Conservation (phyloP, 2,329 filamentous ascomycete genomes). For the Penicillium sp. region DNA sequence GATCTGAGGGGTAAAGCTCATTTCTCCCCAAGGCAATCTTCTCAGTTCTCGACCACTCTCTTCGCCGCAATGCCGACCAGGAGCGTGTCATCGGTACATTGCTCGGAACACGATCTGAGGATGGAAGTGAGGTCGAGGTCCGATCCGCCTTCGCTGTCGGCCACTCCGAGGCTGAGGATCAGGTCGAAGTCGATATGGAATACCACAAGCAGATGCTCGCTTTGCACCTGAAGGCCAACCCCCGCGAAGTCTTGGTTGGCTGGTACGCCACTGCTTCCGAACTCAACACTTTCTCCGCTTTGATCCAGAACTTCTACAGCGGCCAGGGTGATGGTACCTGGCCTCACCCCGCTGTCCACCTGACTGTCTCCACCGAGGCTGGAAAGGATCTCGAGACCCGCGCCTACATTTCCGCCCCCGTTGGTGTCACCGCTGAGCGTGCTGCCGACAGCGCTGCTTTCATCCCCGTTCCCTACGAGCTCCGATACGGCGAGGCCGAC, state of each 20-base stretch:
- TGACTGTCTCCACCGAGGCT: slow-evolving; percentile 88
- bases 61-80: slow-evolving; percentile 86
- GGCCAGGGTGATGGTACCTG: slow-evolving; percentile 95
- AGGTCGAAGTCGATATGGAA: slow-evolving; percentile 99
- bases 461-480: slow-evolving; percentile 93
- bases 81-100: slow-evolving; percentile 96
- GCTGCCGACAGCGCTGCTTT: slow-evolving; percentile 96
- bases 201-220: slow-evolving; percentile 99
- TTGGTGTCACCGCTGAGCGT: slow-evolving; percentile 90
- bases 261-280: slow-evolving; percentile 98
- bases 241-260: slow-evolving; percentile 88
- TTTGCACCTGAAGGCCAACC: slow-evolving; percentile 88
- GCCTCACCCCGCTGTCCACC: slow-evolving; percentile 94
- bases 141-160: slow-evolving; percentile 96
- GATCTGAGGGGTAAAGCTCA: slow-evolving; percentile 17
- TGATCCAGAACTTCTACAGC: slow-evolving; percentile 99
- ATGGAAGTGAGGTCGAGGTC: slow-evolving; percentile 95
- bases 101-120: slow-evolving; percentile 87
- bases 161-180: slow-evolving; percentile 96
- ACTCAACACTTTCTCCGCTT: slow-evolving; percentile 95
- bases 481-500: slow-evolving; percentile 80
- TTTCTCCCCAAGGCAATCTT: slow-evolving; percentile 54
- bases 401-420: slow-evolving; percentile 93
- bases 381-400: slow-evolving; percentile 85
- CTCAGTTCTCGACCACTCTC: slow-evolving; percentile 79